Base-by-base conservation (phyloP, 768 basidiomycete species). In the Zangia roseola region DNA sequence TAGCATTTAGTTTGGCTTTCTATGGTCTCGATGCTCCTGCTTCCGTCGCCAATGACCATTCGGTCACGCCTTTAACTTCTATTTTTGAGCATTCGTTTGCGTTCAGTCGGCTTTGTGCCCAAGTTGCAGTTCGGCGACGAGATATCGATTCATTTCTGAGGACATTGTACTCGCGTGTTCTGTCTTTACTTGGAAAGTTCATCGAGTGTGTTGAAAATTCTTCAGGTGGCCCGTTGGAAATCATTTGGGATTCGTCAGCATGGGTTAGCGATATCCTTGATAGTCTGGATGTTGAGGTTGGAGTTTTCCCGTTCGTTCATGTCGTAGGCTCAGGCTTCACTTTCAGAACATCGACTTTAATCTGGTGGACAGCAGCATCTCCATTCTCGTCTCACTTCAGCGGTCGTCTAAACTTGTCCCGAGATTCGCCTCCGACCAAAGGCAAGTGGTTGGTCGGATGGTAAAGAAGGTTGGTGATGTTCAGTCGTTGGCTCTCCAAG, bases 181-280 rank as follows among this genome's bases (percentile, higher is more conserved):
- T 89, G 40, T 65, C 69, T 0, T 67, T 88, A 10, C 67, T 88
- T 30, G 71, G 74, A 53, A 71, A 69, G 17, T 70, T 90, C 25
- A 63, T 80, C 30, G 69, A 69, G 28, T 69, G 78, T 51, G 61
- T 80, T 28, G 69, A 71, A 28, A 55, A 52, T 26, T 55, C 56
- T 38, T 56, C 56, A 16, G 67, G 73, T 3, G 54, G 64, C 3
- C 53, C 74, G 1, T 57, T 71, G 5, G 47, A 47, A 16, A 49
- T 86, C 5, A 45, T 66, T 1, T 92, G 90, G 90, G 64, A 82
- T 37, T 82, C 89, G 5, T 59, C 67, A 0, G 60, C 68, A 23
- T 97, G 93, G 93, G 65, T 88, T 6, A 57, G 72, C 2, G 63
- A 65, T 7, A 54, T 90, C 39, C 69, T 92, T 6, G 58, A 71